Evolutionary conservation across 257 asterid genomes (phyloP).

Genomic region (Solanum sparsipilum): DNA sequence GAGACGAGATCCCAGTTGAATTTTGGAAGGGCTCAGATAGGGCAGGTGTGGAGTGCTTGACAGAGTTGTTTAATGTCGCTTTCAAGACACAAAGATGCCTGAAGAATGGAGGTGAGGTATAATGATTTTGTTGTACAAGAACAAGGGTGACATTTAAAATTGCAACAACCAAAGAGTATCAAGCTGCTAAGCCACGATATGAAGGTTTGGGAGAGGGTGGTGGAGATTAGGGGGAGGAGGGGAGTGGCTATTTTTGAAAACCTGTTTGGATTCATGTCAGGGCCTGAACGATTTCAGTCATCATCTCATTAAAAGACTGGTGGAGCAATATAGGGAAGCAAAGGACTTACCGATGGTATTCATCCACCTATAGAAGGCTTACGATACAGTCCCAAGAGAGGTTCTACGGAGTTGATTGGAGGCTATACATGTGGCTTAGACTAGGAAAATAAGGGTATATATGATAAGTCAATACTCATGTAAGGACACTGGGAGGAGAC

Average conservation of each 20-base stretch:
- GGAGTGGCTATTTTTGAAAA: neutral
- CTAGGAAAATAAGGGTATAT: neutral
- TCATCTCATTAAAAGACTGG: neutral
- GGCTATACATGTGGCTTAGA: neutral
- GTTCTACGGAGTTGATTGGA: neutral
- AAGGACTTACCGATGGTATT: neutral
- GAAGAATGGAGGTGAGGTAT: neutral
- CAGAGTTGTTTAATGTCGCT: neutral
- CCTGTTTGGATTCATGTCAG: neutral
- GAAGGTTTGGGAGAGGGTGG: neutral
- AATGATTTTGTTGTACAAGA: neutral
- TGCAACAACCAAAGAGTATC: neutral
- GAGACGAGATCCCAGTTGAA: neutral
- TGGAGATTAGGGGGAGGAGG: neutral
- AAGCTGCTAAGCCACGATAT: neutral
- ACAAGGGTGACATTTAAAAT: neutral
- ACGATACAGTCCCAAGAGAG: neutral
- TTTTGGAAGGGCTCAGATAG: neutral
- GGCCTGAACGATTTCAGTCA: neutral
- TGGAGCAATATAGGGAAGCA: neutral
- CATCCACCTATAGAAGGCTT: neutral
- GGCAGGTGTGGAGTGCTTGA: neutral
- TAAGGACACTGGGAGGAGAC: neutral
- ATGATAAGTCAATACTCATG: neutral
- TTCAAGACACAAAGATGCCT: neutral